A percentile compares a stretch with the other conserved stretches of the same genome.
Evolutionary conservation across 257 asterid genomes (phyloP).

Genomic region (Penstemon newberryi): DNA sequence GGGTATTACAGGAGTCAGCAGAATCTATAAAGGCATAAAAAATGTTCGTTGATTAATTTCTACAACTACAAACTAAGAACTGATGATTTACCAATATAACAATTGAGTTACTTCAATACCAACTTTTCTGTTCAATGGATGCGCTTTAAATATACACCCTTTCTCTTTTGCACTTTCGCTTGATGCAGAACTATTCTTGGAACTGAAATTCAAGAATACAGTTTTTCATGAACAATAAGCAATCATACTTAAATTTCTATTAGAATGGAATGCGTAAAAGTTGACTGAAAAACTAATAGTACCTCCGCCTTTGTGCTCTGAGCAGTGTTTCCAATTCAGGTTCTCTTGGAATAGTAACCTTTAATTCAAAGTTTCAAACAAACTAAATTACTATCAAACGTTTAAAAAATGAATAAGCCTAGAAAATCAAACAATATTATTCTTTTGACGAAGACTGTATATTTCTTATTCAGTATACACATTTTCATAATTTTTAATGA

Average conservation of each 20-base stretch:
- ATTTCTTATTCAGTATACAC: background rate
- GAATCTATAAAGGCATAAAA: conserved; percentile 35
- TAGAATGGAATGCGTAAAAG: background rate
- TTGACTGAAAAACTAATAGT: background rate
- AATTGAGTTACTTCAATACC: conserved; percentile 29
- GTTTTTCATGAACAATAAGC: background rate
- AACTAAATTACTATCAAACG: conserved; percentile 17
- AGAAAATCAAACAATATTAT: background rate
- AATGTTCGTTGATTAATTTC: background rate
- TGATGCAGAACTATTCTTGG: conserved; percentile 52
- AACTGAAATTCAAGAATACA: conserved; percentile 40
- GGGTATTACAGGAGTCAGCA: conserved; percentile 38
- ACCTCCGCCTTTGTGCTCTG: conserved; percentile 86
- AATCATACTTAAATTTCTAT: conserved; percentile 2
- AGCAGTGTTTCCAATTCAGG: conserved; percentile 69
- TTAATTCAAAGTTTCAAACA: conserved; percentile 21
- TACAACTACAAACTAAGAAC: background rate
- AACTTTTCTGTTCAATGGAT: conserved; percentile 62
- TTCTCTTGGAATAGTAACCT: conserved; percentile 80
- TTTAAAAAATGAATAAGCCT: background rate
- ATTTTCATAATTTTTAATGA: conserved; percentile 1
- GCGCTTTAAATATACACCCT: conserved; percentile 36
- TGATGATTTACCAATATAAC: background rate
- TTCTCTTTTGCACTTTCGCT: conserved; percentile 44
- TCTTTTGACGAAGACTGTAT: background rate